Conservation (phyloP, 2,329 filamentous ascomycete species). For the Cordyceps pruinosa region DNA sequence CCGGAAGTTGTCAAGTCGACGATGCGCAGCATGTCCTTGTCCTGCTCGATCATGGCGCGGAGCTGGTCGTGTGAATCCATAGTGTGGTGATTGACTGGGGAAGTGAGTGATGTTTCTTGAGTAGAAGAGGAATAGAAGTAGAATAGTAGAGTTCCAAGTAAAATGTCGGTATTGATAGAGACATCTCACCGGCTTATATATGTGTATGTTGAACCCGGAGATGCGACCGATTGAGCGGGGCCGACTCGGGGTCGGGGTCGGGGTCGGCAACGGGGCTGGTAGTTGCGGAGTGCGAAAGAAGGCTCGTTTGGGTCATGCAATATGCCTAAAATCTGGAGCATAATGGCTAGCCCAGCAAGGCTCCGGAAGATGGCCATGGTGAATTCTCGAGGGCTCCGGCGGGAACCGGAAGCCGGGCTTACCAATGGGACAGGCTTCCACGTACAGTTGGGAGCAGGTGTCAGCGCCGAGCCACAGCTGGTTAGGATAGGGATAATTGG, state of each 20-base stretch:
- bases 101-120: neutral
- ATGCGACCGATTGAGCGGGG: neutral
- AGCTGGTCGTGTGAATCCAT: neutral
- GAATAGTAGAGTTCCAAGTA: neutral
- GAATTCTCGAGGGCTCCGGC: too few relatives aligned
- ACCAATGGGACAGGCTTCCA: too few relatives aligned
- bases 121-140: neutral
- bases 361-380: too few relatives aligned
- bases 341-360: too few relatives aligned
- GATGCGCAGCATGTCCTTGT: neutral
- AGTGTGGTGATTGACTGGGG: neutral
- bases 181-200: neutral
- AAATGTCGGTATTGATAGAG: too few relatives aligned
- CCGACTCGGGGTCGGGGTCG: neutral
- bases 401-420: too few relatives aligned
- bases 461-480: too few relatives aligned
- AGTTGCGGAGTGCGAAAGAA: too few relatives aligned
- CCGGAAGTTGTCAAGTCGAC: slow-evolving; percentile 4
- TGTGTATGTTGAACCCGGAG: neutral
- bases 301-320: neutral
- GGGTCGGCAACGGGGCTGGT: neutral
- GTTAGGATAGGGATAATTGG: too few relatives aligned
- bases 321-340: too few relatives aligned
- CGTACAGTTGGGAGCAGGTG: too few relatives aligned
- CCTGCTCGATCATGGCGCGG: neutral